These are phyloP conservation scores for Starmerella khaoyaiensis DNA, from an alignment of 805 yeast species.

Conservation along the genomic window DNA sequence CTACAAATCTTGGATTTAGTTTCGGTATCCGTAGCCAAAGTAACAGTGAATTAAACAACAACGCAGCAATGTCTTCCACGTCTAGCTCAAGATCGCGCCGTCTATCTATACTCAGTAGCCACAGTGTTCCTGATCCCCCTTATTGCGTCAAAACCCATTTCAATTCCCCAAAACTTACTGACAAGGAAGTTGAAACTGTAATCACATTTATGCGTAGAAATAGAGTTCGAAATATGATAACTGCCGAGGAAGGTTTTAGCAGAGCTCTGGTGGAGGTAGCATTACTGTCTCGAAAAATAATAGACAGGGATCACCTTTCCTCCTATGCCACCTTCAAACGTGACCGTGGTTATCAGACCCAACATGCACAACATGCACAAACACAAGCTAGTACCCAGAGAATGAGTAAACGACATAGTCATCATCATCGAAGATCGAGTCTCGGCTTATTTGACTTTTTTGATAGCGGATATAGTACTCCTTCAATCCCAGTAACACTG, in stretches of 20 bases:
- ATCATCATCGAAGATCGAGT: conserved; percentile 17
- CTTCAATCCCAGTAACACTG: conserved; percentile 9
- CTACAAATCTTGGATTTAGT: not conserved
- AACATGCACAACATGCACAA: conserved; percentile 5
- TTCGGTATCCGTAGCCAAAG: not conserved
- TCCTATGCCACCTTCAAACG: conserved; percentile 19
- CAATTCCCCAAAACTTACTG: conserved; percentile 26
- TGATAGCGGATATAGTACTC: conserved; percentile 9
- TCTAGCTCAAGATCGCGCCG: too few species aligned
- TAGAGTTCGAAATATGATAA: conserved; percentile 27
- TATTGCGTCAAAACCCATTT: conserved; percentile 24
- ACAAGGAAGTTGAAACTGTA: conserved; percentile 27
- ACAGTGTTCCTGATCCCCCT: conserved; percentile 22
- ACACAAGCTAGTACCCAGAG: not conserved
- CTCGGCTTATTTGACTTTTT: conserved; percentile 19
- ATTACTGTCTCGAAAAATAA: conserved; percentile 21
- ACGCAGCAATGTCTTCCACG: too few species aligned
- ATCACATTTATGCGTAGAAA: conserved; percentile 24
- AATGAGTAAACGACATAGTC: conserved; percentile 7
- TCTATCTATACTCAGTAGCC: conserved; percentile 22
- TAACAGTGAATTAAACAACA: not conserved
- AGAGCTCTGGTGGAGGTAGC: conserved; percentile 28
- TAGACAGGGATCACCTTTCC: conserved; percentile 25
- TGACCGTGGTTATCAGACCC: conserved; percentile 17
- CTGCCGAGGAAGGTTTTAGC: conserved; percentile 29